These are phyloP conservation scores for Rosellinia necatrix DNA, from an alignment of 2,329 filamentous ascomycete species.

Conservation along the genomic window DNA sequence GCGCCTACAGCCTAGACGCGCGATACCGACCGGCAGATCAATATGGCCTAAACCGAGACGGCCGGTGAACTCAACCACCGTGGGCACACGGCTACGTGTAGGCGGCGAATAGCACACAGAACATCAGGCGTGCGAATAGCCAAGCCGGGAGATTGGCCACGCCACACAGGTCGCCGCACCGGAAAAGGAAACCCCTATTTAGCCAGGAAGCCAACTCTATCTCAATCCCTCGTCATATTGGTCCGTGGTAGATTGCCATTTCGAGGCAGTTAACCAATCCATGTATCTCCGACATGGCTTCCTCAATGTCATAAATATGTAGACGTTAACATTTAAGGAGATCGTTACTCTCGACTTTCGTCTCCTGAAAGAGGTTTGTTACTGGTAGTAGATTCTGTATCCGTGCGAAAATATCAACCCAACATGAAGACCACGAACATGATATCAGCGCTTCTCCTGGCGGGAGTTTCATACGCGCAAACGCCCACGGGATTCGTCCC, in stretches of 20 bases:
- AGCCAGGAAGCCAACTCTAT: constrained; percentile 21
- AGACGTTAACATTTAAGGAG: constrained; percentile 13
- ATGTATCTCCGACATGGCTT: background rate
- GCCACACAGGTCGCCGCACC: constrained; percentile 9
- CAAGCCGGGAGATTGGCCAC: constrained; percentile 26
- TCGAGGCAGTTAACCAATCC: background rate
- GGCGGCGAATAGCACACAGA: background rate
- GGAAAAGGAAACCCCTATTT: constrained; percentile 23
- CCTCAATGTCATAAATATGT: background rate
- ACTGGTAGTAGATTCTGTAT: background rate
- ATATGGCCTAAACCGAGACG: background rate
- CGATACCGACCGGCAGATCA: constrained; percentile 15
- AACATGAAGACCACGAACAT: constrained; percentile 36
- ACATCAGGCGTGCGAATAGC: constrained; percentile 3
- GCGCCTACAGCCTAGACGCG: background rate
- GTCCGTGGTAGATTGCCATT: constrained; percentile 17
- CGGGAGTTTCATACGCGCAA: constrained; percentile 31
- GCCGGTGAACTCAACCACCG: background rate
- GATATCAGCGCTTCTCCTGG: constrained; percentile 29
- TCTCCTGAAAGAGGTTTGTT: background rate
- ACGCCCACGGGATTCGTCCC: constrained; percentile 38
- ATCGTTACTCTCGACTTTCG: background rate
- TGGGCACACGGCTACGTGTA: background rate
- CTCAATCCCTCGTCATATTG: constrained; percentile 11
- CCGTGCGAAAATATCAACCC: constrained; percentile 5